These are phyloP conservation scores for Nicotiana sylvestris DNA, from an alignment of 257 asterid species.

Conservation along the genomic window DNA sequence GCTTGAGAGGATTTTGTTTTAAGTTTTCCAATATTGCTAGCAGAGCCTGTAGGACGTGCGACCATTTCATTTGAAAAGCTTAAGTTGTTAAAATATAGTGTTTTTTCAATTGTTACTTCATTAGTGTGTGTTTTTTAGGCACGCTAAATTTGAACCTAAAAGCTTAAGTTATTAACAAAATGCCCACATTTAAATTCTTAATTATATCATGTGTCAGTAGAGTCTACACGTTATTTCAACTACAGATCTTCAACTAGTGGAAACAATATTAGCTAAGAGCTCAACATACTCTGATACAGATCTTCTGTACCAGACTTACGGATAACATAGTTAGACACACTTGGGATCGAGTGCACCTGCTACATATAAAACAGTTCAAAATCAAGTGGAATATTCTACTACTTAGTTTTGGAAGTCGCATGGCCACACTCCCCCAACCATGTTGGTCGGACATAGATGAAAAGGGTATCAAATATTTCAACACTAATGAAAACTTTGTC, in stretches of 20 bases:
- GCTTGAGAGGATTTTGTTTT: not conserved
- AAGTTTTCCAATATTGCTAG: not conserved
- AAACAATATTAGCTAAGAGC: not conserved
- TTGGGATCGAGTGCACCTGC: not conserved
- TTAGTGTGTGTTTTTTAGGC: too few species aligned
- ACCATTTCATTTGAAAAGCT: not conserved
- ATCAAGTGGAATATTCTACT: not conserved
- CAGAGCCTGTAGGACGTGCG: too few species aligned
- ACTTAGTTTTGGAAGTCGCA: not conserved
- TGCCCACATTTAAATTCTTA: not conserved
- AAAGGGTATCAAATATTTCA: not conserved
- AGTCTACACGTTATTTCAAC: not conserved
- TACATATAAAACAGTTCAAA: not conserved
- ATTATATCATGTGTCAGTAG: not conserved
- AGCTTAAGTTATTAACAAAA: not conserved
- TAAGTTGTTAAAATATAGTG: not conserved
- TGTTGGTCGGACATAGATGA: not conserved
- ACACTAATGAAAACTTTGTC: not conserved
- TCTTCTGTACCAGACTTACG: not conserved
- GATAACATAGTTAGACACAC: not conserved
- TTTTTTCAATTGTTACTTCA: not conserved
- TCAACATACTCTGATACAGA: not conserved
- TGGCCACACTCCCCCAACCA: not conserved
- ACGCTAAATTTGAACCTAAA: not conserved
- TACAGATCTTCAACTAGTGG: too few species aligned